These are phyloP conservation scores for Tinospora cordifolia DNA, from an alignment of 164 flowering plant genomes.

Conservation along the genomic window DNA sequence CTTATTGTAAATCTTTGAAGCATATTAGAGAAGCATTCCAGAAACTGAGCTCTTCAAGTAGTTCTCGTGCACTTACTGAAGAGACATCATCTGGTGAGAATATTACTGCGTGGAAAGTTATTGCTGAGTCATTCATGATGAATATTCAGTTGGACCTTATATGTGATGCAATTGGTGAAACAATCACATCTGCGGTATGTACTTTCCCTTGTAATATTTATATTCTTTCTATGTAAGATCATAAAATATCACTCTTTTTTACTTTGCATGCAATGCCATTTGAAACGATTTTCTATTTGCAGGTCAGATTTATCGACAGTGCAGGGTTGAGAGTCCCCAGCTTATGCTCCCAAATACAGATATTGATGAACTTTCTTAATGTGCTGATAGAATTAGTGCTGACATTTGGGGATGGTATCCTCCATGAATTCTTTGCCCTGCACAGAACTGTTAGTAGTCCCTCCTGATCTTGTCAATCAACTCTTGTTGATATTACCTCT, in stretches of 20 bases:
- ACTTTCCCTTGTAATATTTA: slow-evolving; percentile 1
- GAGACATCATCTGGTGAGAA: slow-evolving; percentile 24
- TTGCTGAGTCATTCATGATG: slow-evolving; percentile 29
- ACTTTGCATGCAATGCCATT: background rate
- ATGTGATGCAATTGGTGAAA: slow-evolving; percentile 29
- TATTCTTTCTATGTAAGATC: background rate
- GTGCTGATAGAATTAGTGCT: slow-evolving; percentile 32
- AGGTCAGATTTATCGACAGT: slow-evolving; percentile 44
- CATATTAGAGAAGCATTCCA: slow-evolving; percentile 30
- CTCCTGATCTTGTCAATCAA: background rate
- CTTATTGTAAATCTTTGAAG: slow-evolving; percentile 23
- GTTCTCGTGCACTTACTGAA: slow-evolving; percentile 21
- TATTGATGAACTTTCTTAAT: slow-evolving; percentile 29
- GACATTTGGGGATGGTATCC: slow-evolving; percentile 47
- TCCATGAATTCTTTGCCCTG: slow-evolving; percentile 51
- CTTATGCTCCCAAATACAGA: slow-evolving; percentile 25
- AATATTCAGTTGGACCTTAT: slow-evolving; percentile 40
- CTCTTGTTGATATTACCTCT: background rate
- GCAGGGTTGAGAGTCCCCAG: slow-evolving; percentile 16
- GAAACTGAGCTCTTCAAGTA: slow-evolving; percentile 25
- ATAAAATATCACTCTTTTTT: background rate
- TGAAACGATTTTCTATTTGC: slow-evolving; percentile 13
- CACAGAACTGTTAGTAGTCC: slow-evolving; percentile 51
- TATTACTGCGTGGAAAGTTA: slow-evolving; percentile 42
- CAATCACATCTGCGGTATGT: slow-evolving; percentile 46